Conservation (phyloP, 345 rosid species). For the Populus tremula region DNA sequence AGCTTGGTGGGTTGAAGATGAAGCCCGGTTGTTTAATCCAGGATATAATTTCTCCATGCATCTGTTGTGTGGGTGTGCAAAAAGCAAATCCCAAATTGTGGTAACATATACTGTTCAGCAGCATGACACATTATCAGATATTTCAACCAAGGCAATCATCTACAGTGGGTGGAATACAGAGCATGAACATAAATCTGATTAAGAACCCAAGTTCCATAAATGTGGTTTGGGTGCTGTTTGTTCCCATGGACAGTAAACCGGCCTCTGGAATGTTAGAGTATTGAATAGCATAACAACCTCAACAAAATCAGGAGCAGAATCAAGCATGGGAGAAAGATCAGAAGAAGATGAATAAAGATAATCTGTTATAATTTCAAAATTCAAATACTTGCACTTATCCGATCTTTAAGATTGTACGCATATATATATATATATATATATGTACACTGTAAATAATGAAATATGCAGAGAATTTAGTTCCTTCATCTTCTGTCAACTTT, state of each 20-base stretch:
- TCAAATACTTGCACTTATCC: too few species aligned
- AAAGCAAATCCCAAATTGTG: conserved; percentile 29
- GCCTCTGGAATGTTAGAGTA: background rate
- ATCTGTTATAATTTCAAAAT: too few species aligned
- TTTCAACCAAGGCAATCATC: conserved; percentile 38
- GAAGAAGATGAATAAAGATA: too few species aligned
- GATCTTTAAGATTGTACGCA: too few species aligned
- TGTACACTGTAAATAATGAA: too few species aligned
- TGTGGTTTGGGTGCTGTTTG: conserved; percentile 45
- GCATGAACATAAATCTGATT: conserved; percentile 33
- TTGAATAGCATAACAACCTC: too few species aligned
- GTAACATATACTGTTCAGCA: conserved; percentile 63
- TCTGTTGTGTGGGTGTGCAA: conserved; percentile 52
- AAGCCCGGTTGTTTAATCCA: conserved; percentile 5
- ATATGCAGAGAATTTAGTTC: too few species aligned
- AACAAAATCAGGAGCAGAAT: too few species aligned
- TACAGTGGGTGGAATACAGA: conserved; percentile 20
- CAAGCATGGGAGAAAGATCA: too few species aligned
- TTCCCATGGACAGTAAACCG: conserved; percentile 41
- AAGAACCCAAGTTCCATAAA: conserved; percentile 19
- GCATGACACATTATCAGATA: conserved; percentile 37
- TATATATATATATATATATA: too few species aligned
- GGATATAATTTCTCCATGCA: conserved; percentile 28
- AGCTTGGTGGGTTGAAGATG: conserved; percentile 38
- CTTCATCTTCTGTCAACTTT: too few species aligned